A percentile compares a stretch with the other conserved stretches of the same genome.
Evolutionary conservation across 331 rosid genomes (phyloP).

Genomic region (Rhamnella rubrinervis): DNA sequence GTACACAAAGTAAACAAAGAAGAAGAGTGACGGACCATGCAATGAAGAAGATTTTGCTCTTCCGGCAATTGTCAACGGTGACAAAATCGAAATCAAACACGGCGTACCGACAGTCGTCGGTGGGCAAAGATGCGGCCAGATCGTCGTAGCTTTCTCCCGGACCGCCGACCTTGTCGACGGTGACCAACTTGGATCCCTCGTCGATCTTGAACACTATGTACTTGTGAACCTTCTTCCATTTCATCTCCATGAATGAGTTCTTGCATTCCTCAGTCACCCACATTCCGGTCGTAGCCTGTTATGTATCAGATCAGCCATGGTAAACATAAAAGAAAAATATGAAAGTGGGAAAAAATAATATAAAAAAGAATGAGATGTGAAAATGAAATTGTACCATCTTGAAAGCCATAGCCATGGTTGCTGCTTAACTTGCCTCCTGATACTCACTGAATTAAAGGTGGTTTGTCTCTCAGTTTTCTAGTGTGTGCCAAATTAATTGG

Average conservation of each 20-base stretch:
- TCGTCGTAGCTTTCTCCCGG: slow-evolving; percentile 81
- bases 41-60: slow-evolving; percentile 99
- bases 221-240: slow-evolving; percentile 93
- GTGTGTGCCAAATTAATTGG: slow-evolving; percentile 13
- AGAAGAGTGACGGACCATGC: slow-evolving; percentile 58
- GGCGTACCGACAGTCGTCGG: slow-evolving; percentile 90
- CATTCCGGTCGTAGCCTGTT: slow-evolving; percentile 97
- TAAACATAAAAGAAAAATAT: neutral
- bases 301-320: neutral
- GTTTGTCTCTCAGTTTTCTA: slow-evolving; percentile 19
- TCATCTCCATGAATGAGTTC: slow-evolving; percentile 96
- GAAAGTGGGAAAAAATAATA: neutral
- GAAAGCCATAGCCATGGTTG: slow-evolving; percentile 99
- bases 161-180: slow-evolving; percentile 95
- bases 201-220: slow-evolving; percentile 97
- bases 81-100: slow-evolving; percentile 97
- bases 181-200: slow-evolving; percentile 75
- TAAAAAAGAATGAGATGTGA: neutral
- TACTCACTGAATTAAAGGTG: slow-evolving; percentile 6
- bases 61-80: slow-evolving; percentile 90
- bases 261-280: slow-evolving; percentile 99
- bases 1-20: neutral
- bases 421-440: slow-evolving; percentile 2
- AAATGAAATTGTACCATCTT: slow-evolving; percentile 61
- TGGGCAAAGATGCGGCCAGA: slow-evolving; percentile 83